Percentiles rank a stretch among this genome's conserved stretches.
These are phyloP conservation scores for Lippia alba DNA, from an alignment of 305 asterid genomes.

Conservation along the genomic window DNA sequence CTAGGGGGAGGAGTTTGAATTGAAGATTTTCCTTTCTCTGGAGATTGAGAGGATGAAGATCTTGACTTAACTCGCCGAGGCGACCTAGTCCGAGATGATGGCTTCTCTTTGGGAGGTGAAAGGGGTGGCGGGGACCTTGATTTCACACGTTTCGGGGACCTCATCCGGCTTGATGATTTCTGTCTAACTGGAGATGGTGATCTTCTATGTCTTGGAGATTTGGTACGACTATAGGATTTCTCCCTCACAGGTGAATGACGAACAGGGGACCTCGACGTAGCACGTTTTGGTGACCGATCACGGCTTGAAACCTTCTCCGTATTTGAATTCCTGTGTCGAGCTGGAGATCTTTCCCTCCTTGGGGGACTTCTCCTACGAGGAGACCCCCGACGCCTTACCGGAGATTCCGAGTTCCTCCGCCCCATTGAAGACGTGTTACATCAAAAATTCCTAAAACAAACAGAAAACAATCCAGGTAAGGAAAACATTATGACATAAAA, in stretches of 20 bases:
- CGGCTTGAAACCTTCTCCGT: slow-evolving; percentile 54
- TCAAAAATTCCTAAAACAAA: slow-evolving; percentile 28
- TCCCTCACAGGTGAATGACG: slow-evolving; percentile 59
- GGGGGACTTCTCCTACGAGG: slow-evolving; percentile 69
- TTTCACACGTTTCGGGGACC: slow-evolving; percentile 56
- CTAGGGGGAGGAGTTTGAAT: slow-evolving; percentile 17
- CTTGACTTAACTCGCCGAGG: slow-evolving; percentile 37
- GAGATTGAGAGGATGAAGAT: slow-evolving; percentile 36
- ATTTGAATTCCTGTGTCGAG: slow-evolving; percentile 57
- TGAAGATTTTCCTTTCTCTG: slow-evolving; percentile 28
- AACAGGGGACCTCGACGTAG: slow-evolving; percentile 68
- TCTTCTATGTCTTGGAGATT: slow-evolving; percentile 56
- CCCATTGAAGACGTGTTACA: slow-evolving; percentile 56
- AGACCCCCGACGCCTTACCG: slow-evolving; percentile 59
- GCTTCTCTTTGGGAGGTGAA: slow-evolving; percentile 40
- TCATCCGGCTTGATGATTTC: slow-evolving; percentile 46
- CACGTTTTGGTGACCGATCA: slow-evolving; percentile 59
- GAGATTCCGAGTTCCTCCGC: slow-evolving; percentile 65
- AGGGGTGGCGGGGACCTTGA: slow-evolving; percentile 58
- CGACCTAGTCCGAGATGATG: slow-evolving; percentile 42
- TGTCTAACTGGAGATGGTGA: slow-evolving; percentile 59
- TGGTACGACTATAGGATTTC: slow-evolving; percentile 50
- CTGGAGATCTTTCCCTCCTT: slow-evolving; percentile 70
- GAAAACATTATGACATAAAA: not conserved
- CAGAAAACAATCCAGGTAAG: slow-evolving; percentile 22